A percentile compares a stretch with the other conserved stretches of the same genome.
phyloP scores from a whole-genome alignment of 108 stramenopile species.

The Skeletonema tropicum region DNA sequence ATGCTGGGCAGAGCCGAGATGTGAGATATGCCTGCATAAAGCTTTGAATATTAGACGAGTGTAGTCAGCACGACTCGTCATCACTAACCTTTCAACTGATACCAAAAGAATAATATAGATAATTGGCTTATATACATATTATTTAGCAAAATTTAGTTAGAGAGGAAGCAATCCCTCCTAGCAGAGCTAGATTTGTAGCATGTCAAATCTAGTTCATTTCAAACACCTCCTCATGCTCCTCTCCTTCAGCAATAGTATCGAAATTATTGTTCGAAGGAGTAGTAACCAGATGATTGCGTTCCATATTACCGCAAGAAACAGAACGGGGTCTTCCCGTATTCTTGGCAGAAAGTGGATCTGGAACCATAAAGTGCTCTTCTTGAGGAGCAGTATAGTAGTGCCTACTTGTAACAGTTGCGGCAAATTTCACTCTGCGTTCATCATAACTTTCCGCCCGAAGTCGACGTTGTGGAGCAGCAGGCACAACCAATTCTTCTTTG shows the following conservation, averaged over 20 bases:
- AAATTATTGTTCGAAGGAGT: neutral
- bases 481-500: constrained; percentile 2
- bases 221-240: neutral
- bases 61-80: no score
- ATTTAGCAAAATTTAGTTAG: neutral
- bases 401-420: neutral
- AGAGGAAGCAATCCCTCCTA: constrained; percentile 1
- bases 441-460: constrained; percentile 18
- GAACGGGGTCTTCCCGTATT: neutral
- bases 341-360: neutral
- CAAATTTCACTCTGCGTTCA: constrained; percentile 7
- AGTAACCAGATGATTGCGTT: neutral
- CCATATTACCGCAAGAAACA: neutral
- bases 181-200: constrained; percentile 3
- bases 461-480: constrained; percentile 7
- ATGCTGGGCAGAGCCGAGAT: neutral
- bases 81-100: no score
- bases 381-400: constrained; percentile 2
- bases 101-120: no score
- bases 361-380: neutral
- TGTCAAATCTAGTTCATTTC: constrained; percentile 1
- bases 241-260: neutral
- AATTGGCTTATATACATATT: neutral
- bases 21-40: neutral
- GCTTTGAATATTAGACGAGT: neutral